Evolutionary conservation across 2,329 filamentous ascomycete genomes (phyloP), one percentile per base, ranked within the genome.

Genomic region (Boeremia lycopersici): DNA sequence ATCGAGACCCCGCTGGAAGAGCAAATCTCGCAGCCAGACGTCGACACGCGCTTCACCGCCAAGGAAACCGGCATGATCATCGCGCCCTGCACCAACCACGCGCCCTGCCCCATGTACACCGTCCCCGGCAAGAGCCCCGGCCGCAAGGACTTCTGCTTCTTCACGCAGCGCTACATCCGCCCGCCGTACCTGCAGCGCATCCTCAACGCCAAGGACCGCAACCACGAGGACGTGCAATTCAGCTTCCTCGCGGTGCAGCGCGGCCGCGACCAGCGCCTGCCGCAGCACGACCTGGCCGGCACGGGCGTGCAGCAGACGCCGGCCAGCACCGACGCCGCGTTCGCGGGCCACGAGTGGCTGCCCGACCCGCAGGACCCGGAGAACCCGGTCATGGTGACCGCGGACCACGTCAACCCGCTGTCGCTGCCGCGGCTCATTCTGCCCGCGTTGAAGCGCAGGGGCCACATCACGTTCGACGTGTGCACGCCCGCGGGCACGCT

Each of bases 201-300:
- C 41, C 78, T 96, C 17, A 84, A 86, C 15, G 86, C 84, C 23
- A 81, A 76, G 58, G 84, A 87, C 64, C 85, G 85, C 60, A 97
- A 96, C 72, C 90, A 96, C 69, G 93, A 96, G 71, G 92, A 98
- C 68, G 84, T 96, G 12, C 84, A 91, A 65, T 99, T 93, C 76
- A 96, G 90, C 72, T 99, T 96, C 72, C 71, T 99, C 12, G 89
- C 89, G 3, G 84, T 98, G 15, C 90, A 91, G 69, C 87, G 93
- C 17, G 95, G 95, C 6, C 81, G 85, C 10, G 81, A 88, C 67
- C 76, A 82, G 4, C 82, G 86, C 9, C 63, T 69, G 6, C 57
- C 70, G 0, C 38, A 71, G 17, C 60, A 73, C 60, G 70, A 76
- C 50, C 57, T 70, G 26, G 47, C 68, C 40, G 68, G 68, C 28